Percentiles rank a stretch among this genome's conserved stretches.
phyloP scores from a whole-genome alignment of 2,329 filamentous ascomycete genomes.

The Colletotrichum siamense region DNA sequence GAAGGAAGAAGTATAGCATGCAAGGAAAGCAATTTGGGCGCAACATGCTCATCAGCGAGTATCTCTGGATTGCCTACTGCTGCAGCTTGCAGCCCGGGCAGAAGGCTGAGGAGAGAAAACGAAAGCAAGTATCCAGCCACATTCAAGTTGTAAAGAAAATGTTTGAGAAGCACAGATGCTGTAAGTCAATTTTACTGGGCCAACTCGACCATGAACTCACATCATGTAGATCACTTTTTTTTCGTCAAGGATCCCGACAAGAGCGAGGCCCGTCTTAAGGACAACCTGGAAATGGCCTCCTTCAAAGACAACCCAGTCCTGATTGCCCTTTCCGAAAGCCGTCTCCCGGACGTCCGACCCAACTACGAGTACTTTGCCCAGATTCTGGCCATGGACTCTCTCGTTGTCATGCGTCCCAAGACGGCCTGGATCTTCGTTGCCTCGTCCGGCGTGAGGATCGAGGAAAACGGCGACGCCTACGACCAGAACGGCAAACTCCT shows the following conservation, averaged over 20 bases:
- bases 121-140: constrained; percentile 74
- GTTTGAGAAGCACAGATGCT: constrained; percentile 66
- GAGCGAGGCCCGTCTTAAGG: constrained; percentile 55
- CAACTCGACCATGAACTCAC: not conserved
- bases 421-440: constrained; percentile 65
- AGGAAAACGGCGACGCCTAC: constrained; percentile 46
- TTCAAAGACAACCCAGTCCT: constrained; percentile 72
- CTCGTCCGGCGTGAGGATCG: constrained; percentile 56
- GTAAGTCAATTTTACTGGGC: constrained; percentile 47
- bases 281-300: constrained; percentile 51
- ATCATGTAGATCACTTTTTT: constrained; percentile 59
- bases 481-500: constrained; percentile 48
- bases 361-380: constrained; percentile 68
- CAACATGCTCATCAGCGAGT: constrained; percentile 74
- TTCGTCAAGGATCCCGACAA: constrained; percentile 60
- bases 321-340: constrained; percentile 62
- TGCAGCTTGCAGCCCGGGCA: constrained; percentile 49
- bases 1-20: constrained; percentile 70
- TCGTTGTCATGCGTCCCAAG: constrained; percentile 60
- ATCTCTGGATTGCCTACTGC: constrained; percentile 63
- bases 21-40: constrained; percentile 68
- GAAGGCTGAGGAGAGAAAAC: constrained; percentile 52
- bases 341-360: constrained; percentile 62
- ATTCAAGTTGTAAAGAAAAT: constrained; percentile 75
- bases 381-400: constrained; percentile 58